Base-by-base conservation (phyloP, 257 asterid species). In the Mitragyna speciosa region DNA sequence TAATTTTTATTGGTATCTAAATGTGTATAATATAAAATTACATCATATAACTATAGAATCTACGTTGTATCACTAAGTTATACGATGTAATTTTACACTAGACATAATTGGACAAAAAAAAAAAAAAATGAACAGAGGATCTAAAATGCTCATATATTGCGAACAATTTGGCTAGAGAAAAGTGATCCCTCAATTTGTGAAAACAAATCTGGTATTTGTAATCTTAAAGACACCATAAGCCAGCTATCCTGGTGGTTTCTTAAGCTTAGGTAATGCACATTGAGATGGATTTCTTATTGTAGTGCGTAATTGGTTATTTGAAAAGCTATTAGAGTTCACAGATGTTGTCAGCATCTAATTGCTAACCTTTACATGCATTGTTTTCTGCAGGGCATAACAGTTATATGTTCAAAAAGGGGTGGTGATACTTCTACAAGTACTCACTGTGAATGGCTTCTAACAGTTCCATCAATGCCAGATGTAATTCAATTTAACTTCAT, bases 371-470 rank as follows among this genome's bases (percentile, higher is more conserved):
- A 22, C 52, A 22, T 69, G 12, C 4, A 4, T 54, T 6, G 12
- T 19, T 24, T 36, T 36, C 9, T 84, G 65, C 85, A 95, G 99
- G 97, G 98, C 5, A 88, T 93, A 66, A 91, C 89, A 16, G 96
- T 95, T 0, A 87, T 92, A 85, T 95, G 98, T 61, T 90, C 92
- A 58, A 91, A 90, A 84, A 83, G 97, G 36, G 99, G 99, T 1
- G 99, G 98, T 43, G 99, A 95, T 65, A 76, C 77, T 49, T 65
- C 83, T 12, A 85, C 84, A 22, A 80, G 70, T 41, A 81, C 90
- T 30, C 99, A 93, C 36, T 88, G 90, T 45, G 98, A 94, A 71
- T 95, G 99, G 99, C 90, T 93, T 74, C 83, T 64, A 14, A 92
- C 98, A 63, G 98, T 95, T 51, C 91, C 93, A 68, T 86, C 87